Base-by-base conservation (phyloP, 1,284 basidiomycete species). In the Austroboletus novae-zelandiae region DNA sequence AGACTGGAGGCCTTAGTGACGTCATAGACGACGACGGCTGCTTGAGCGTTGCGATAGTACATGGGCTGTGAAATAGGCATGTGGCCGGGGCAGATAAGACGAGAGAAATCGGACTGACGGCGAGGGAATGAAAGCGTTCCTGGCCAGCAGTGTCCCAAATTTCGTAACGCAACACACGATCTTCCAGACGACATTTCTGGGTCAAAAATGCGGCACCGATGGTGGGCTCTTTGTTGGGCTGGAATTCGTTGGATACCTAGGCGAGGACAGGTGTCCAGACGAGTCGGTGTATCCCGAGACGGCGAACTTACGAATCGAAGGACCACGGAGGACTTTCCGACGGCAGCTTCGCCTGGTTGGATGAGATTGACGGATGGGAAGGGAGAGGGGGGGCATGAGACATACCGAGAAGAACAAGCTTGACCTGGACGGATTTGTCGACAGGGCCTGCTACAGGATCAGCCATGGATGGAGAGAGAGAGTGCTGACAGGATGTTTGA, bases 41-140 rank as follows among this genome's bases (percentile, higher is more conserved):
- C 96, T 70, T 98, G 95, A 10, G 96, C 95, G 63, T 99, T 98
- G 65, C 96, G 89, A 71, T 98, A 99, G 75, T 99, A 99, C 93
- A 96, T 96, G 53, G 93, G 93, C 87, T 90, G 57, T 31, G 30
- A n/a, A 13, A 42, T 14, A 36, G 52, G 13, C 4, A 45, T 35
- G 8, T 41, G 18, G 49, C 51, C 45, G 53, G 56, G 36, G 37
- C 15, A 30, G 43, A 46, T 43, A 36, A 48, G 43, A 32, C 4
- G 30, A 51, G 45, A 34, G 50, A 13, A 48, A 44, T 8, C 18
- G 44, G 36, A 71, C 87, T 66, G 67, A 90, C 87, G 46, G 91
- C 93, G 53, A 94, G 83, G 52, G 90, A 93, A 70, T 95, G 92
- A 75, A 96, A 96, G 39, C 93, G 88, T 71, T 96, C 93, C 73